A percentile compares a stretch with the other conserved stretches of the same genome.
These are phyloP conservation scores for Urtica urens DNA, from an alignment of 306 rosid species.

Conservation along the genomic window DNA sequence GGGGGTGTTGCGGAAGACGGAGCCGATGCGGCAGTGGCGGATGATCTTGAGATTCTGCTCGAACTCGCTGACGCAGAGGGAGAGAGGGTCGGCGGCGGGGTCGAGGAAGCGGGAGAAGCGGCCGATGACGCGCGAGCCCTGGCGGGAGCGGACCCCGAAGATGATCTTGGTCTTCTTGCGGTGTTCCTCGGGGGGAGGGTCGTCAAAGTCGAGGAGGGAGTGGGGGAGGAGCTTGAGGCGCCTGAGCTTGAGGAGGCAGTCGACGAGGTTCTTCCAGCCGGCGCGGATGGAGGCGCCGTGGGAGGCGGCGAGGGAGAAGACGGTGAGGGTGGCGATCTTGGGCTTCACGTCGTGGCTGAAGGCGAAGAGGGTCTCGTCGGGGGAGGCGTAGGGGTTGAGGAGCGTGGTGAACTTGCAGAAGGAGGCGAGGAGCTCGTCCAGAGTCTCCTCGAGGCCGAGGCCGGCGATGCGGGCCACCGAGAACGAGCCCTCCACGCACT, in stretches of 20 bases:
- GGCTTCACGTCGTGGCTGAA: constrained; percentile 84
- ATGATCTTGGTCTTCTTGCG: constrained; percentile 37
- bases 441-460: constrained; percentile 77
- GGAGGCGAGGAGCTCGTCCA: constrained; percentile 71
- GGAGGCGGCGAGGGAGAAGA: constrained; percentile 67
- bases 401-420: constrained; percentile 80
- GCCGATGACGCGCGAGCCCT: constrained; percentile 29
- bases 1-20: constrained; percentile 50
- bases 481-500: constrained; percentile 78
- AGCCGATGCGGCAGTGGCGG: constrained; percentile 62
- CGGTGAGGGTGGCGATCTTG: constrained; percentile 70
- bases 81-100: constrained; percentile 42
- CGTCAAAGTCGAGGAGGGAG: constrained; percentile 51
- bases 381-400: constrained; percentile 80
- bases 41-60: constrained; percentile 78
- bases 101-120: constrained; percentile 52
- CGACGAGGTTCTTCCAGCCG: constrained; percentile 85
- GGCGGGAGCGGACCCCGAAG: constrained; percentile 28
- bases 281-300: constrained; percentile 62
- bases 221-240: constrained; percentile 64
- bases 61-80: constrained; percentile 54
- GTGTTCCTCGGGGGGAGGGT: constrained; percentile 22
- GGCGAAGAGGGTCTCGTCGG: constrained; percentile 72
- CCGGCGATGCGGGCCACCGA: constrained; percentile 71
- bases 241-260: constrained; percentile 82